phyloP scores from a whole-genome alignment of 805 yeast genomes.

The Limtongia smithiae region DNA sequence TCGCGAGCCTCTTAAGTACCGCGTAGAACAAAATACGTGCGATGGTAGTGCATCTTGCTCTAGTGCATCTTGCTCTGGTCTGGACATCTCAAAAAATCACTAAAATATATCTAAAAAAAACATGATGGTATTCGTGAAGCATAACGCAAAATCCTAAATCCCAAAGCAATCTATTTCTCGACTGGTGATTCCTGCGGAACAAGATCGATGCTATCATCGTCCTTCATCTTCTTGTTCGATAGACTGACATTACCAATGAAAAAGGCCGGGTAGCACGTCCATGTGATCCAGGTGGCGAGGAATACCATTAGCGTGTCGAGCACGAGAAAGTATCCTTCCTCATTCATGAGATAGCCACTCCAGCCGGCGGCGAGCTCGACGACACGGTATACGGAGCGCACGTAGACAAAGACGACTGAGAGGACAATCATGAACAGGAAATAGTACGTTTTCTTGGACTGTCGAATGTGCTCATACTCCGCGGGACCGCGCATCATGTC shows the following conservation, averaged over 20 bases:
- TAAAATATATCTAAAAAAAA: too few species aligned
- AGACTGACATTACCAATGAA: constrained; percentile 12
- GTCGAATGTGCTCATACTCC: constrained; percentile 15
- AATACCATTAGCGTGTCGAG: constrained; percentile 57
- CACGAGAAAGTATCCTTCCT: constrained; percentile 52
- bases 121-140: too few species aligned
- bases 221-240: background rate
- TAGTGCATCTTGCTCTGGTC: too few species aligned
- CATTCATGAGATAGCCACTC: constrained; percentile 55
- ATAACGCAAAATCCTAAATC: too few species aligned
- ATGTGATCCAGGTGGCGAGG: constrained; percentile 35
- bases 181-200: too few species aligned
- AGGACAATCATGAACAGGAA: constrained; percentile 2
- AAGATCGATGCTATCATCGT: too few species aligned
- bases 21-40: too few species aligned
- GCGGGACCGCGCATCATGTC: constrained; percentile 3
- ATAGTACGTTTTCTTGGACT: background rate
- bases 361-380: constrained; percentile 64
- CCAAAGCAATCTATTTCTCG: too few species aligned
- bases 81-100: too few species aligned
- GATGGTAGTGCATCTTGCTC: too few species aligned
- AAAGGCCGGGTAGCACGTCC: constrained; percentile 16
- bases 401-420: constrained; percentile 45
- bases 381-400: constrained; percentile 66
- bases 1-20: too few species aligned